Evolutionary conservation across 345 rosid genomes (phyloP).

Genomic region (Arabidopsis thaliana): DNA sequence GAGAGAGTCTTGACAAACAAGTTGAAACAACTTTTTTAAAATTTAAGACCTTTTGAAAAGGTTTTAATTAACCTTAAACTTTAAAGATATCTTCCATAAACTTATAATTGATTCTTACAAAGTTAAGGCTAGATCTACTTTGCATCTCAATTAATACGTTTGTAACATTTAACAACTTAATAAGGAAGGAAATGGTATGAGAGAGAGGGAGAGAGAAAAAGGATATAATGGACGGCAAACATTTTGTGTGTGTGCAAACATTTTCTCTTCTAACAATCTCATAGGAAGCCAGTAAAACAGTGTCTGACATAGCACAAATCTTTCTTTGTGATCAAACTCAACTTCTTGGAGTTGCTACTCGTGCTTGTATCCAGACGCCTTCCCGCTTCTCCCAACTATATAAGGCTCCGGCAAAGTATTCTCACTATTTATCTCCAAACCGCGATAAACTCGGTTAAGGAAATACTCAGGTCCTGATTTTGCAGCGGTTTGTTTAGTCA

Average conservation of each 20-base stretch:
- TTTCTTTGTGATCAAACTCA: neutral
- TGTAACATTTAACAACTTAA: too few species aligned
- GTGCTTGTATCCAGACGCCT: conserved; percentile 64
- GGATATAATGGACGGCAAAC: too few species aligned
- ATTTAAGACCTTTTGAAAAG: too few species aligned
- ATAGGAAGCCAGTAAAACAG: neutral
- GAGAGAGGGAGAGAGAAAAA: too few species aligned
- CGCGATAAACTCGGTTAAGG: conserved; percentile 67
- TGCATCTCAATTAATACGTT: too few species aligned
- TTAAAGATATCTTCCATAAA: too few species aligned
- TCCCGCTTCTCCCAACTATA: conserved; percentile 78
- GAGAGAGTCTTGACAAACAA: too few species aligned
- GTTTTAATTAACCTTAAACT: too few species aligned
- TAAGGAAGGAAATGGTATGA: too few species aligned
- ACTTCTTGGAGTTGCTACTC: conserved; percentile 46
- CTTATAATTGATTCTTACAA: too few species aligned
- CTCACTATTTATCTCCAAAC: conserved; percentile 61
- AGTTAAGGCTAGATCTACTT: too few species aligned
- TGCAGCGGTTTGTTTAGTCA: conserved; percentile 60
- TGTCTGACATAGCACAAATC: neutral
- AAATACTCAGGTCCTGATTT: conserved; percentile 85
- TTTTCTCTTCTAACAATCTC: neutral
- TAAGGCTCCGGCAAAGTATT: conserved; percentile 62
- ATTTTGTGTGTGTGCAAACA: neutral
- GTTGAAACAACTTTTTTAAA: too few species aligned